These are phyloP conservation scores for Volvox reticuliferus DNA, from an alignment of 139 green algal species.

Conservation along the genomic window DNA sequence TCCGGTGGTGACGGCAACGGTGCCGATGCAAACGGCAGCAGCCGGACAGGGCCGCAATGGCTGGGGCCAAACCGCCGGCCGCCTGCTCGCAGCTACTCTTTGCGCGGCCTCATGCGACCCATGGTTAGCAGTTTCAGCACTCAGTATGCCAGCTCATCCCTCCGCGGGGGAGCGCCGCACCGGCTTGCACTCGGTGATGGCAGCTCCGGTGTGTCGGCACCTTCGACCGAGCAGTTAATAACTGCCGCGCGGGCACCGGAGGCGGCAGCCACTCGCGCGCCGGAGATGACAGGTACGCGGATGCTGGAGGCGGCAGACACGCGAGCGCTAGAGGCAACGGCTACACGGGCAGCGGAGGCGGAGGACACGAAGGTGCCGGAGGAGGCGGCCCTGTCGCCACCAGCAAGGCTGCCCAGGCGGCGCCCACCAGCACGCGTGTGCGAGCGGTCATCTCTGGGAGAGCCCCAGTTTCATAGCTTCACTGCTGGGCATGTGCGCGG, in stretches of 20 bases:
- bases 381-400: neutral
- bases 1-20: neutral
- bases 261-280: no score
- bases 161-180: neutral
- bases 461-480: neutral
- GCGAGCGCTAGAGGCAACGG: no score
- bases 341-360: no score
- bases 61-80: neutral
- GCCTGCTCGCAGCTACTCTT: conserved; percentile 5
- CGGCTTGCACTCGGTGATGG: neutral
- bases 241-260: no score
- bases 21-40: neutral
- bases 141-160: neutral
- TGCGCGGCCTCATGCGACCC: conserved; percentile 6
- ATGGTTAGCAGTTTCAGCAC: neutral
- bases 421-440: neutral
- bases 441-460: neutral
- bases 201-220: neutral
- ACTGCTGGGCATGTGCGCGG: neutral
- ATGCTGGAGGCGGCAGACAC: no score
- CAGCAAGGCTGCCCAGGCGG: neutral
- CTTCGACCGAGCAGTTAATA: neutral
- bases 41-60: neutral
- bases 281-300: no score
- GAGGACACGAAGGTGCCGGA: neutral